phyloP scores from a whole-genome alignment of 164 flowering plant genomes.

The Sedum album region DNA sequence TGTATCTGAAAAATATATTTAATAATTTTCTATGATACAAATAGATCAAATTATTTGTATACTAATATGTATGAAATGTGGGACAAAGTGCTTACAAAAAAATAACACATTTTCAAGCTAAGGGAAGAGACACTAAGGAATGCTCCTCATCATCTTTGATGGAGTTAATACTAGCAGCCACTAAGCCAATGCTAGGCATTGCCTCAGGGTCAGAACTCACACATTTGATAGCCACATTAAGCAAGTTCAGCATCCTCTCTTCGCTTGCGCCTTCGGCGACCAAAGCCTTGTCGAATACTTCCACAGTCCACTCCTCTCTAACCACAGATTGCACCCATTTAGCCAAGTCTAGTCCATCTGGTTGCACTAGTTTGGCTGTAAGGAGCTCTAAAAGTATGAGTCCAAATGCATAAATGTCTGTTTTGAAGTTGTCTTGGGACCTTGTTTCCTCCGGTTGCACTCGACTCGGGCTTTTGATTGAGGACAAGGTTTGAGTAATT shows the following conservation, averaged over 20 bases:
- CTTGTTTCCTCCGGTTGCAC: background rate
- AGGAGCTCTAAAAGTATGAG: slow-evolving; percentile 58
- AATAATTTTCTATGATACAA: too few species aligned
- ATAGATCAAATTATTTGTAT: too few species aligned
- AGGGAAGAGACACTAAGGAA: slow-evolving; percentile 18
- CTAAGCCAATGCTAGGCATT: slow-evolving; percentile 46
- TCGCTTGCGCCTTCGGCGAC: slow-evolving; percentile 44
- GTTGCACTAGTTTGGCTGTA: slow-evolving; percentile 45
- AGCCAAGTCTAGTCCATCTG: slow-evolving; percentile 38
- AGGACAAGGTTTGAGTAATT: background rate
- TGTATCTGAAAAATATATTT: too few species aligned
- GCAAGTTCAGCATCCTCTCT: slow-evolving; percentile 58
- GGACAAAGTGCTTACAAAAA: too few species aligned
- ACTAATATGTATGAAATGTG: too few species aligned
- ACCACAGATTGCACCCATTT: slow-evolving; percentile 61
- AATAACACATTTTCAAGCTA: background rate
- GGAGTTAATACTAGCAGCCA: slow-evolving; percentile 35
- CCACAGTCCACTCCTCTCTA: slow-evolving; percentile 63
- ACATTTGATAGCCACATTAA: slow-evolving; percentile 56
- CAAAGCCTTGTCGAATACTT: slow-evolving; percentile 52
- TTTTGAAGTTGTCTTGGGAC: slow-evolving; percentile 22
- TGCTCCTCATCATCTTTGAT: slow-evolving; percentile 60
- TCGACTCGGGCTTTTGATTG: background rate
- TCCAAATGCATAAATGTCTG: slow-evolving; percentile 44
- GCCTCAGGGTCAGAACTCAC: slow-evolving; percentile 32